Conservation (phyloP, 1,284 basidiomycete species). For the Cutaneotrichosporon curvatum region DNA sequence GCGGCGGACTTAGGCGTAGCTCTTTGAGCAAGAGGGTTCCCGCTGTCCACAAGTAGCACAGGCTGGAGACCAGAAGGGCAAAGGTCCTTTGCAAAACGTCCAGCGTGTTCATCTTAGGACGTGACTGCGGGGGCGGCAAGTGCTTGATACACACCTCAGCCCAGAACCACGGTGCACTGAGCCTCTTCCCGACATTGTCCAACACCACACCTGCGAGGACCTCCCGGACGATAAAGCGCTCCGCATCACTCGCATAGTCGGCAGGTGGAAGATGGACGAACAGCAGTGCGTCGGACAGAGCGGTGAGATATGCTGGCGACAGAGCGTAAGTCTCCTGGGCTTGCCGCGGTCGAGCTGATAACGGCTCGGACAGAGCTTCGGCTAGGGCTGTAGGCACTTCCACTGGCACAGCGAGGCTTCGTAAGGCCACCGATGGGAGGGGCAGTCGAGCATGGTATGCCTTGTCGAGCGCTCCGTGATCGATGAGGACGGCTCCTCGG, state of each 20-base stretch:
- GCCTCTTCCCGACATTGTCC: constrained; percentile 30
- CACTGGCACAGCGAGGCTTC: background rate
- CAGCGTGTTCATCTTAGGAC: no score
- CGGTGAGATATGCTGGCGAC: constrained; percentile 40
- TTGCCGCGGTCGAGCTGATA: background rate
- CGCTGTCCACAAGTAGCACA: constrained; percentile 8
- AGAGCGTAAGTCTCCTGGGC: constrained; percentile 15
- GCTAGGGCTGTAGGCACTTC: background rate
- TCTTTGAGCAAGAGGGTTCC: background rate
- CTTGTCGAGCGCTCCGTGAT: constrained; percentile 1
- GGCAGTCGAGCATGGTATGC: constrained; percentile 36
- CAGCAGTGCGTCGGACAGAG: constrained; percentile 42
- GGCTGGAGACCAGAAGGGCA: no score
- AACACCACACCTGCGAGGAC: constrained; percentile 46
- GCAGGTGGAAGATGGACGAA: constrained; percentile 32
- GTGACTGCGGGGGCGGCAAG: background rate
- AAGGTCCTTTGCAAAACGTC: background rate
- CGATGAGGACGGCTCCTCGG: constrained; percentile 3
- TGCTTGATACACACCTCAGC: constrained; percentile 19
- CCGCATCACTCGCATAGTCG: constrained; percentile 39
- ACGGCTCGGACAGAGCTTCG: background rate
- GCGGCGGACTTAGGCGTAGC: constrained; percentile 10
- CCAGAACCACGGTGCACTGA: constrained; percentile 46
- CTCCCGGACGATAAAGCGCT: constrained; percentile 45
- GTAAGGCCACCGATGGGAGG: constrained; percentile 11